Percentiles rank a stretch among this genome's conserved stretches.
Conservation (phyloP, 2,329 filamentous ascomycete genomes). For the Xylaria multiplex region DNA sequence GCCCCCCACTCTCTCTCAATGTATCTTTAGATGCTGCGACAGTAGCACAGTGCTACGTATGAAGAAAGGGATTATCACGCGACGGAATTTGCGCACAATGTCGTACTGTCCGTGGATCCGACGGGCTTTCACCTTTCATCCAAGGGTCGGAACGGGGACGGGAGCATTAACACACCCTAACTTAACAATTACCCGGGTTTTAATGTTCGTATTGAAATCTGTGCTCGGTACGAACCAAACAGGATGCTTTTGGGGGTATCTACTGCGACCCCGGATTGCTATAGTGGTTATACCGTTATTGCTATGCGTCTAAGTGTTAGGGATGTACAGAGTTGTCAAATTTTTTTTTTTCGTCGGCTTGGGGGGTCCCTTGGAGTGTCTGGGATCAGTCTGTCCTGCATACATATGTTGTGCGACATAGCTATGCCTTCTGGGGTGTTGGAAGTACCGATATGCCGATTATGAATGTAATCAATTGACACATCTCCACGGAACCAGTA, state of each 20-base stretch:
- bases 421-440: neutral
- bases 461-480: neutral
- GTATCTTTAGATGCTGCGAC: neutral
- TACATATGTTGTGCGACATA: slow-evolving; percentile 19
- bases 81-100: neutral
- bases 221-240: neutral
- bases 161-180: neutral
- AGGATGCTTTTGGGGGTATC: neutral
- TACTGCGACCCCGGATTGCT: neutral
- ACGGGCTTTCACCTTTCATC: neutral
- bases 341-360: neutral
- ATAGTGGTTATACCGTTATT: neutral
- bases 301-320: neutral
- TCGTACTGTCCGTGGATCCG: neutral
- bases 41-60: neutral
- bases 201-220: neutral
- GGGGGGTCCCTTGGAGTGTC: neutral
- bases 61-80: neutral
- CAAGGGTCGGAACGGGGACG: neutral
- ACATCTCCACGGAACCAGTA: slow-evolving; percentile 3
- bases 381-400: neutral
- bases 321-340: neutral
- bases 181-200: neutral
- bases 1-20: neutral
- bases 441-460: neutral